Conservation (phyloP, 176 grass and related monocot genomes). For the Eragrostis curvula region DNA sequence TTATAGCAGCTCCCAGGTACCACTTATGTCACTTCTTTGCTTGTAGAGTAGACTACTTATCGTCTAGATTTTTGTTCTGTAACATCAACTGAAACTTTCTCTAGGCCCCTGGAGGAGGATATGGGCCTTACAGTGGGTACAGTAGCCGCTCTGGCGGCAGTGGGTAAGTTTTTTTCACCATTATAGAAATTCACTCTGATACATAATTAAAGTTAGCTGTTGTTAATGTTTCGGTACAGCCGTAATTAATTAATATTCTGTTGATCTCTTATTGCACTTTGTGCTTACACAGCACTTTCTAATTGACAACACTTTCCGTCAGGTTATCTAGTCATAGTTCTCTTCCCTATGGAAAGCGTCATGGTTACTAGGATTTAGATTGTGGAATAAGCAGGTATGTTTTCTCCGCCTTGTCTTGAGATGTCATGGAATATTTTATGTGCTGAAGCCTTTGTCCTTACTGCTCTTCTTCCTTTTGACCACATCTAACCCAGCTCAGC, state of each 20-base stretch:
- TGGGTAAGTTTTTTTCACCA: constrained; percentile 63
- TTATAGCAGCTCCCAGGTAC: constrained; percentile 85
- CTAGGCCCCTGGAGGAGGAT: constrained; percentile 75
- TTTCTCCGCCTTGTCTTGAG: constrained; percentile 37
- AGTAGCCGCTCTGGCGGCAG: constrained; percentile 63
- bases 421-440: constrained; percentile 42
- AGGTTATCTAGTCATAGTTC: constrained; percentile 66
- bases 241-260: constrained; percentile 25
- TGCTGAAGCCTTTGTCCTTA: constrained; percentile 41
- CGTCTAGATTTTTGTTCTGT: constrained; percentile 32
- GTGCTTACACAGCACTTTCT: neutral
- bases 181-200: constrained; percentile 2
- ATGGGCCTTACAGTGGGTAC: constrained; percentile 79
- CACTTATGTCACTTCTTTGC: constrained; percentile 27
- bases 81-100: constrained; percentile 45
- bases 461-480: constrained; percentile 46
- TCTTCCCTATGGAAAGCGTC: constrained; percentile 66
- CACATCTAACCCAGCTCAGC: constrained; percentile 61
- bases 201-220: constrained; percentile 1
- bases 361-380: constrained; percentile 64
- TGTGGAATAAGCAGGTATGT: constrained; percentile 54
- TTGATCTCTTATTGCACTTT: neutral
- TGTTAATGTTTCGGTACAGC: too few species aligned
- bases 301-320: constrained; percentile 15
- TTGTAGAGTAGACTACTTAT: neutral